Evolutionary conservation across 78 protist genomes (phyloP), one percentile per base, ranked within the genome.

Genomic region (Dictyostelium citrinum): DNA sequence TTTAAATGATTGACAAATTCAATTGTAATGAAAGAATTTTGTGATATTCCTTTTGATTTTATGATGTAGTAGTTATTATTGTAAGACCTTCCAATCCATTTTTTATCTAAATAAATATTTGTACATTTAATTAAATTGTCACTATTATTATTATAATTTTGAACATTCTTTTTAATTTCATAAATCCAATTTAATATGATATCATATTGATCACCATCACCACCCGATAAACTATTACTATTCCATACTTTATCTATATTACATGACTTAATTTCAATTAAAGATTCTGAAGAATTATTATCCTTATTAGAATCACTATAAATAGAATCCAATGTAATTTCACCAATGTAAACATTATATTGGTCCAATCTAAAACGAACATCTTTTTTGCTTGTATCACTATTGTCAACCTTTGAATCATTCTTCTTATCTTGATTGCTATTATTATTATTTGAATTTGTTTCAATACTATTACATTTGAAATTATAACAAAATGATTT

Each of bases 401-500:
- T 10, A 8, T 43, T 43, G 14, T 43, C 51, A 43, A 9, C 51
- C 14, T 43, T 43, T 43, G 51, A 43, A 43, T 43, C 51, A 6
- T 1, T 43, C 51, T 43, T 29, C 24, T n/a, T 22, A 11, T 12
- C 35, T 27, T 64, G 71, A 61, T 61, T 24, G 9, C 3, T 61
- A 8, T 24, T 27, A 27, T 29, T 24, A 1, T 0, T 0, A 64
- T 29, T 64, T 43, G 51, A 43, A 27, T 67, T 12, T 24, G 1
- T n/a, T 11, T 29, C 37, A 14, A 2, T 31, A 33, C 27, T 12
- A 24, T 24, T 70, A 16, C n/a, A 33, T 27, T 17, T 70, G n/a
- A 70, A 33, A 70, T 70, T 70, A 70, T 70, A 70, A 33, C 77
- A 17, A 17, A 70, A 70, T 33, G 77, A 70, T 70, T 70, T 70